Evolutionary conservation across 768 basidiomycete genomes (phyloP), one percentile per base, ranked within the genome.

Genomic region (Phallus indusiatus): DNA sequence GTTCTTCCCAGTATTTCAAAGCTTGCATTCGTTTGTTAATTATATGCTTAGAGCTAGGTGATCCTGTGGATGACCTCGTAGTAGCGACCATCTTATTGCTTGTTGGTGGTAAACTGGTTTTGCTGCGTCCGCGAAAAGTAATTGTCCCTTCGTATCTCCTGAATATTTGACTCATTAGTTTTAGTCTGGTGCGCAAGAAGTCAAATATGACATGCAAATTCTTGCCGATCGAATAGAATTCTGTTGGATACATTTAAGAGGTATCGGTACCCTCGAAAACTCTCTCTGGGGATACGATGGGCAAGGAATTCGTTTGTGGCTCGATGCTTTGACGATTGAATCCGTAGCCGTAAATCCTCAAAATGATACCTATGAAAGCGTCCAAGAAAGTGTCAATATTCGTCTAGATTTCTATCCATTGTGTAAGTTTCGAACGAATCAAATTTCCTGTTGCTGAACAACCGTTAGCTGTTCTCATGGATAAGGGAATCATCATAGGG

Each of bases 211-310:
- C 71, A 86, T 97, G 79, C 95, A 97, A 68, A 88, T 98, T 34
- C 86, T 99, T 48, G 93, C 95, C 0, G 92, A 96, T 62, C 83
- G 86, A n/a, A 90, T 98, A 63, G 95, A 99, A 68, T 94, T 96
- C 67, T 99, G 94, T 71, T 99, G 95, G 95, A 96, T 94, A 56
- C 95, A 97, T 75, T 76, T 99, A 47, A 83, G 88, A 42, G 95
- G 95, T 1, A 92, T 99, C 46, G 90, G 87, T 6, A 83, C 90
- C 1, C 74, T 99, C 51, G 95, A 98, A 69, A 99, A 99, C 72
- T 97, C 94, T 6, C 75, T 99, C 20, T 99, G 95, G 95, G 95
- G 86, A 1, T 99, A 91, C 70, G 95, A 97, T 63, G 95, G 94
- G 2, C 78, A 82, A 61, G 83, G 83, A 10, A 87, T 99, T 65